Evolutionary conservation across 2,329 filamentous ascomycete genomes (phyloP).

Genomic region (Xylariales sp.): DNA sequence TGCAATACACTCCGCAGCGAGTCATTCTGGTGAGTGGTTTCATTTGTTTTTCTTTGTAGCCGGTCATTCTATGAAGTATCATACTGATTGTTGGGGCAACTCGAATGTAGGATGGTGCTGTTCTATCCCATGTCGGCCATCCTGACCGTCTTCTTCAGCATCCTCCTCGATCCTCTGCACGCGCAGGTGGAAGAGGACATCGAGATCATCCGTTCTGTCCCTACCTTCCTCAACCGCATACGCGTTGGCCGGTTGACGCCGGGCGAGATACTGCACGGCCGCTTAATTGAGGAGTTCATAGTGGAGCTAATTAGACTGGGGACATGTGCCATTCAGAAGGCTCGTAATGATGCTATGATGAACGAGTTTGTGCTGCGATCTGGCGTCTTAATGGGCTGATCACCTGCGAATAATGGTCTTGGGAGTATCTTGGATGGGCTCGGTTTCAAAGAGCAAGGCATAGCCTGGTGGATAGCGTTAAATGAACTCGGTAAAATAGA

Average conservation of each 20-base stretch:
- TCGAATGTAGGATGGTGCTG: slow-evolving; percentile 41
- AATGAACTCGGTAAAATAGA: no score
- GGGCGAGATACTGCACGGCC: slow-evolving; percentile 31
- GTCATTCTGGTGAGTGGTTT: slow-evolving; percentile 41
- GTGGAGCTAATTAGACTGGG: slow-evolving; percentile 30
- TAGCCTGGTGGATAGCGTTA: no score
- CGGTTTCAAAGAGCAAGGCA: no score
- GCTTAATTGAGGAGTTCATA: slow-evolving; percentile 33
- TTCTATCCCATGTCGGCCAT: slow-evolving; percentile 54
- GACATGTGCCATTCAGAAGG: slow-evolving; percentile 32
- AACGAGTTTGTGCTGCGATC: not conserved
- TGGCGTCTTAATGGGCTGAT: no score
- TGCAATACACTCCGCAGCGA: slow-evolving; percentile 37
- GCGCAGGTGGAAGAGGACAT: slow-evolving; percentile 39
- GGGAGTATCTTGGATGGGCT: no score
- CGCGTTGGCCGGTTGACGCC: slow-evolving; percentile 22
- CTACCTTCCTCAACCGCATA: slow-evolving; percentile 38
- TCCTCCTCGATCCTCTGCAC: slow-evolving; percentile 42
- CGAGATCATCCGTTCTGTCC: slow-evolving; percentile 36
- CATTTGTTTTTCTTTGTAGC: slow-evolving; percentile 3
- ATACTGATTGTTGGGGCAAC: no score
- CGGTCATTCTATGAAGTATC: no score
- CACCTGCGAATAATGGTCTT: no score
- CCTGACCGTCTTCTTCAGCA: slow-evolving; percentile 50
- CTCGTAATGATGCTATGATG: slow-evolving; percentile 7